These are phyloP conservation scores for Colletotrichum euphorbiae DNA, from an alignment of 2,329 filamentous ascomycete species.

Conservation along the genomic window DNA sequence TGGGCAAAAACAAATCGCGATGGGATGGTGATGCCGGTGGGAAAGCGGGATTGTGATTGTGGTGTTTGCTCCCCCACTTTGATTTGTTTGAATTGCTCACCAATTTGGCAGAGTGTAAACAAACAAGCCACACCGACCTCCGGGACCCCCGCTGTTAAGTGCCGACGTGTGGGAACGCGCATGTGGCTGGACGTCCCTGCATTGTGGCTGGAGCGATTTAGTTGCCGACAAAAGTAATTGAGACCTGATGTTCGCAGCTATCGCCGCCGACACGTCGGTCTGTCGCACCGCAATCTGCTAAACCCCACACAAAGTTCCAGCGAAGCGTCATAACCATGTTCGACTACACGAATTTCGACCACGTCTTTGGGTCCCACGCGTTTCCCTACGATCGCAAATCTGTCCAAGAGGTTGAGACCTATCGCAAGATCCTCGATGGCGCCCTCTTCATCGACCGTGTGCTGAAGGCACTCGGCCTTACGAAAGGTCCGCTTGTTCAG, in stretches of 20 bases:
- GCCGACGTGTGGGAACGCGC: constrained; percentile 25
- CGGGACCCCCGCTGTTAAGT: constrained; percentile 2
- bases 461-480: constrained; percentile 75
- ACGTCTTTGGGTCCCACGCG: constrained; percentile 72
- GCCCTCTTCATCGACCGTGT: constrained; percentile 85
- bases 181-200: constrained; percentile 20
- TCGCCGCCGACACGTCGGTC: not conserved
- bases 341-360: constrained; percentile 74
- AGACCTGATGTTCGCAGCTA: not conserved
- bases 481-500: constrained; percentile 66
- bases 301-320: not conserved
- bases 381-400: constrained; percentile 72
- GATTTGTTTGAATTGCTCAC: constrained; percentile 40
- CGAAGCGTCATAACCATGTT: constrained; percentile 60
- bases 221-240: not conserved
- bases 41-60: constrained; percentile 28
- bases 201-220: constrained; percentile 30
- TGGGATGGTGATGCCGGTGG: constrained; percentile 17
- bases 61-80: constrained; percentile 39
- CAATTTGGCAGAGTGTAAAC: constrained; percentile 40
- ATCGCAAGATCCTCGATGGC: constrained; percentile 75
- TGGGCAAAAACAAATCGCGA: not conserved
- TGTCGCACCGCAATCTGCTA: not conserved
- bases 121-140: constrained; percentile 35
- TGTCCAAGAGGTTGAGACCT: constrained; percentile 72